A percentile compares a stretch with the other conserved stretches of the same genome.
These are phyloP conservation scores for Rugonectria rugulosa DNA, from an alignment of 2,329 filamentous ascomycete species.

Conservation along the genomic window DNA sequence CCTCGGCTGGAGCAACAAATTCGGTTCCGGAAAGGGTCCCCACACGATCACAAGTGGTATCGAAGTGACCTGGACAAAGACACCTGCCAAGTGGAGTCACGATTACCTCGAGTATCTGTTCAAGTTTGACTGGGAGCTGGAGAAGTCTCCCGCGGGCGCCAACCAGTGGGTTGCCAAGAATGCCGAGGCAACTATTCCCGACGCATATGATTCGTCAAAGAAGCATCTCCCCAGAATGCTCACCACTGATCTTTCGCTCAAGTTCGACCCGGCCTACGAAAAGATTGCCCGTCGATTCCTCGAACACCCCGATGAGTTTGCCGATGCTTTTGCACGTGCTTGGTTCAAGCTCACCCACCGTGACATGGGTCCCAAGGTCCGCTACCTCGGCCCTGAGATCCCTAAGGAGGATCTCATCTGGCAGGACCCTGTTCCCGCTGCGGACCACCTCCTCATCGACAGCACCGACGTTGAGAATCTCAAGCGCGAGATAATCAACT, in stretches of 20 bases:
- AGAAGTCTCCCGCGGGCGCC: conserved; percentile 78
- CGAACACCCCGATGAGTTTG: conserved; percentile 72
- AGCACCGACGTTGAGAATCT: conserved; percentile 67
- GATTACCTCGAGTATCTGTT: conserved; percentile 79
- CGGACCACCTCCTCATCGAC: conserved; percentile 66
- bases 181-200: conserved; percentile 69
- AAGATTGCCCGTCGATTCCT: conserved; percentile 78
- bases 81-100: conserved; percentile 72
- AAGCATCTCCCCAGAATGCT: conserved; percentile 78
- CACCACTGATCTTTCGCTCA: conserved; percentile 77
- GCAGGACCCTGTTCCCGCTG: conserved; percentile 75
- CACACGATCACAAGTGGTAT: conserved; percentile 79
- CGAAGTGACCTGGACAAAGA: conserved; percentile 82
- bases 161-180: conserved; percentile 81
- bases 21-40: conserved; percentile 71
- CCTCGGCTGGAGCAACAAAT: conserved; percentile 73
- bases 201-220: conserved; percentile 72
- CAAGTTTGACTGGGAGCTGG: conserved; percentile 80
- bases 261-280: conserved; percentile 77
- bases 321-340: conserved; percentile 74
- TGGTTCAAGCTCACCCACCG: conserved; percentile 88
- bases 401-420: conserved; percentile 74
- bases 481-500: conserved; percentile 72
- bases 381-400: conserved; percentile 78
- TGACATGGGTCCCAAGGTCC: conserved; percentile 75